Evolutionary conservation across 306 rosid species (phyloP).

Genomic region (Lathyrus oleraceus): DNA sequence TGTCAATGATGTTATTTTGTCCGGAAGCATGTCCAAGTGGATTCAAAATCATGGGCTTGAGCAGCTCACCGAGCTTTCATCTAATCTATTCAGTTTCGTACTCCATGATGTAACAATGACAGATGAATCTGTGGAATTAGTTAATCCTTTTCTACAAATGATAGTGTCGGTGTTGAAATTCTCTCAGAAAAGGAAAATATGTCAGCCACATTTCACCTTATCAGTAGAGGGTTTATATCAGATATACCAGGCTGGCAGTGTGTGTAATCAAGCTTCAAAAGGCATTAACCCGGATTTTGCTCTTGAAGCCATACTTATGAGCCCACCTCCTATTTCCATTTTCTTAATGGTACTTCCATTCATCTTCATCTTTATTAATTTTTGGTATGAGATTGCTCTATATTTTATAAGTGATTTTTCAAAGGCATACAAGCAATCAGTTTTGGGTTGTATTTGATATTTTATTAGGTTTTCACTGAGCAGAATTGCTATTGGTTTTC

Average conservation of each 20-base stretch:
- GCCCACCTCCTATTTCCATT: constrained; percentile 54
- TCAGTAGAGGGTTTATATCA: constrained; percentile 67
- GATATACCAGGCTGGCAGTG: constrained; percentile 49
- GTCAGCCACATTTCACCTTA: constrained; percentile 75
- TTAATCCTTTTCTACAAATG: constrained; percentile 58
- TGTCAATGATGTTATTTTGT: constrained; percentile 62
- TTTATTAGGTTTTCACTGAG: constrained; percentile 23
- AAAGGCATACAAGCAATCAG: not conserved
- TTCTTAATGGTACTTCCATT: constrained; percentile 58
- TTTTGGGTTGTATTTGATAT: not conserved
- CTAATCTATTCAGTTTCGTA: constrained; percentile 57
- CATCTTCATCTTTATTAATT: constrained; percentile 7
- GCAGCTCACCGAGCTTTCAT: constrained; percentile 76
- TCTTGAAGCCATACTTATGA: constrained; percentile 74
- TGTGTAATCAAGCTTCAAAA: constrained; percentile 30
- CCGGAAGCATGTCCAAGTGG: constrained; percentile 69
- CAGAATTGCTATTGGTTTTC: constrained; percentile 23
- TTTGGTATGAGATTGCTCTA: not conserved
- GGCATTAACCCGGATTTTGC: constrained; percentile 49
- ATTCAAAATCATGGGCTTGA: constrained; percentile 73
- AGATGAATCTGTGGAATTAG: constrained; percentile 45
- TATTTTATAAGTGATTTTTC: constrained; percentile 12
- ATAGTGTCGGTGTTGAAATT: constrained; percentile 50
- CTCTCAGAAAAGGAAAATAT: constrained; percentile 68
- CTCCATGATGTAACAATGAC: constrained; percentile 44